Base-by-base conservation (phyloP, 2,329 filamentous ascomycete genomes). In the Chaetomium strumarium region DNA sequence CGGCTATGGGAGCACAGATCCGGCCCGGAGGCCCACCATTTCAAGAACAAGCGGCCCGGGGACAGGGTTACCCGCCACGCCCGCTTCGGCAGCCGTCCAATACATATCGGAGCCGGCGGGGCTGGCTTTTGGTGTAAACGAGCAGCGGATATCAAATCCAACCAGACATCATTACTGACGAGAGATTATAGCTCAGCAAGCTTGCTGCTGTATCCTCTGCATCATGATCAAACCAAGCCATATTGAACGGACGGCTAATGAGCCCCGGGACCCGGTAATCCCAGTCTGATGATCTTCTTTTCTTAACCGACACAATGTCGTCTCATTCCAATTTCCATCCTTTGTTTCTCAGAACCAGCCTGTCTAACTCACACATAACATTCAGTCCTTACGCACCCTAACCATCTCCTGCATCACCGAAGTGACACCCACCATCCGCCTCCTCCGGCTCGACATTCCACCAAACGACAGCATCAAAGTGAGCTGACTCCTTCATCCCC, bases 211-310 rank as follows among this genome's bases (percentile, higher is more conserved):
- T 4, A n/a, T 37, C 12, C 41, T 5, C 19, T 29, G 36, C 17
- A 53, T 10, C 24, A 60, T 60, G 59, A 56, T 38, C 14, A 72
- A 69, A 58, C 62, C 63, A 20, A 69, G 68, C 55, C 88, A 93
- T 63, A 73, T 86, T 54, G 80, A 90, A 59, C 79, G 88, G 49
- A 95, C 90, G 11, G 84, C 86, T 3, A 70, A 77, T 37, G 86
- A 93, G 64, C 87, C 85, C 39, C 82, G 90, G 52, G 81, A 86
- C 53, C 71, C 78, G 55, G 79, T 79, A 62, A 49, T 61, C n/a
- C 42, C 43, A 33, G n/a, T 20, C 9, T n/a, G n/a, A n/a, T 36
- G 34, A n/a, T 37, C 14, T n/a, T 4, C 12, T 36, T 8, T 14
- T 14, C 7, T n/a, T n/a, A n/a, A 24, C 24, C 24, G 4, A 24